phyloP scores from a whole-genome alignment of 2,329 filamentous ascomycete genomes.

The Alternaria sp. region DNA sequence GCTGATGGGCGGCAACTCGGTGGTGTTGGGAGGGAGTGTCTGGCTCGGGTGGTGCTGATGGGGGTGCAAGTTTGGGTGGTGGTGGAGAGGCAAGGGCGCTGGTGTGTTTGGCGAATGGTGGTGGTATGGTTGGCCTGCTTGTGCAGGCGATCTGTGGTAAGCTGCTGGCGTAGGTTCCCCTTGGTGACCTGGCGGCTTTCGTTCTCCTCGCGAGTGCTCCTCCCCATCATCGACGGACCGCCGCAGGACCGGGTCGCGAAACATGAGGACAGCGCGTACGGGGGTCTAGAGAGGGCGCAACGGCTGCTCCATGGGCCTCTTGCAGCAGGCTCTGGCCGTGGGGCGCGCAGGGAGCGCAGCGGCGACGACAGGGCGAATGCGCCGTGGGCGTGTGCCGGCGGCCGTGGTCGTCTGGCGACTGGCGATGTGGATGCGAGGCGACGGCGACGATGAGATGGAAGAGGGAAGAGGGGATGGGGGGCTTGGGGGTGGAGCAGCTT shows the following conservation, averaged over 20 bases:
- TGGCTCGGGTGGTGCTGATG: slow-evolving; percentile 28
- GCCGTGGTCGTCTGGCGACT: slow-evolving; percentile 25
- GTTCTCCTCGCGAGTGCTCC: slow-evolving; percentile 41
- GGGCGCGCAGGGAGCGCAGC: slow-evolving; percentile 15
- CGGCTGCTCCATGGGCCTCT: slow-evolving; percentile 26
- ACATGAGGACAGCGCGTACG: slow-evolving; percentile 33
- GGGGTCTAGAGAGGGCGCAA: slow-evolving; percentile 6
- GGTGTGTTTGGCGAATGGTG: slow-evolving; percentile 47
- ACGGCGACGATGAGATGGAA: slow-evolving; percentile 18
- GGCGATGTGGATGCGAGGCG: slow-evolving; percentile 20
- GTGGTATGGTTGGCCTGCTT: slow-evolving; percentile 50
- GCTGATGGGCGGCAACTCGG: slow-evolving; percentile 53
- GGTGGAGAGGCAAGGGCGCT: slow-evolving; percentile 43
- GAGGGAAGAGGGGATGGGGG: slow-evolving; percentile 18
- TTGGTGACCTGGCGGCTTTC: slow-evolving; percentile 48
- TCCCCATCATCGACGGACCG: slow-evolving; percentile 44
- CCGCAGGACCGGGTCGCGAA: slow-evolving; percentile 43
- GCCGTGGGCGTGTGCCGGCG: slow-evolving; percentile 29
- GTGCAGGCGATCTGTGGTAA: slow-evolving; percentile 50
- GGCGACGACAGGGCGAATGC: slow-evolving; percentile 25
- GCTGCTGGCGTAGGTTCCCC: slow-evolving; percentile 44
- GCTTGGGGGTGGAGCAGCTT: slow-evolving; percentile 26
- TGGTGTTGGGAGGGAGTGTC: slow-evolving; percentile 44
- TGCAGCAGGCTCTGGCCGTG: slow-evolving; percentile 15
- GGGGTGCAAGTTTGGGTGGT: slow-evolving; percentile 38